A percentile compares a stretch with the other conserved stretches of the same genome.
These are phyloP conservation scores for Clitopilus passeckerianus DNA, from an alignment of 768 basidiomycete species.

Conservation along the genomic window DNA sequence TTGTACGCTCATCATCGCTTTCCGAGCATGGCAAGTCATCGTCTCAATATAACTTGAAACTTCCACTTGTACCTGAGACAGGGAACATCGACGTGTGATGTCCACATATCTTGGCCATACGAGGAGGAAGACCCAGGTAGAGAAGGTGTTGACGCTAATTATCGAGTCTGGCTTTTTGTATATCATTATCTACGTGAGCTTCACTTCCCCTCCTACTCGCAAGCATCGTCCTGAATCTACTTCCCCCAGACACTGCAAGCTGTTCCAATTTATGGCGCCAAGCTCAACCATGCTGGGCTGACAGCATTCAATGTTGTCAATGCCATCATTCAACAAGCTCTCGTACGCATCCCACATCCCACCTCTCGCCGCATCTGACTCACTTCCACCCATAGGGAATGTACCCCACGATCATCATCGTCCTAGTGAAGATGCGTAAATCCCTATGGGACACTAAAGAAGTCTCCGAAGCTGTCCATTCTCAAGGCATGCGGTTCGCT, in stretches of 20 bases:
- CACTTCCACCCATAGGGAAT: constrained; percentile 15
- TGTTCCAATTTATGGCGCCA: constrained; percentile 21
- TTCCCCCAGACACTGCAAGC: constrained; percentile 20
- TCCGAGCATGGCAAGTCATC: constrained; percentile 17
- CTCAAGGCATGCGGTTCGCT: not conserved
- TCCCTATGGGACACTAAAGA: constrained; percentile 20
- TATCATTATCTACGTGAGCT: constrained; percentile 20
- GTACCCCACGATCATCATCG: constrained; percentile 22
- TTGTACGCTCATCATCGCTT: constrained; percentile 22
- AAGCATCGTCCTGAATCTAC: not conserved
- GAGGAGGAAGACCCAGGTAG: constrained; percentile 18
- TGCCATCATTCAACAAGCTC: constrained; percentile 22
- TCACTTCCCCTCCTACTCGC: not conserved
- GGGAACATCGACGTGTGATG: constrained; percentile 20
- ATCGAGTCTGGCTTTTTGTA: constrained; percentile 23
- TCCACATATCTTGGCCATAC: constrained; percentile 17
- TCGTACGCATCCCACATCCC: constrained; percentile 10
- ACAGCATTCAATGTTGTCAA: constrained; percentile 21
- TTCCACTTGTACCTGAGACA: constrained; percentile 4
- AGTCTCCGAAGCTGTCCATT: constrained; percentile 6
- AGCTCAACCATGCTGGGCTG: constrained; percentile 14
- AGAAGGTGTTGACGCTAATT: constrained; percentile 20
- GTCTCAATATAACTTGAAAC: not conserved
- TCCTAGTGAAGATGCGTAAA: constrained; percentile 23
- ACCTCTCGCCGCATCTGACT: not conserved